A percentile compares a stretch with the other conserved stretches of the same genome.
Evolutionary conservation across 192 early-diverging fungal species (phyloP).

Genomic region (Podila clonocystis): DNA sequence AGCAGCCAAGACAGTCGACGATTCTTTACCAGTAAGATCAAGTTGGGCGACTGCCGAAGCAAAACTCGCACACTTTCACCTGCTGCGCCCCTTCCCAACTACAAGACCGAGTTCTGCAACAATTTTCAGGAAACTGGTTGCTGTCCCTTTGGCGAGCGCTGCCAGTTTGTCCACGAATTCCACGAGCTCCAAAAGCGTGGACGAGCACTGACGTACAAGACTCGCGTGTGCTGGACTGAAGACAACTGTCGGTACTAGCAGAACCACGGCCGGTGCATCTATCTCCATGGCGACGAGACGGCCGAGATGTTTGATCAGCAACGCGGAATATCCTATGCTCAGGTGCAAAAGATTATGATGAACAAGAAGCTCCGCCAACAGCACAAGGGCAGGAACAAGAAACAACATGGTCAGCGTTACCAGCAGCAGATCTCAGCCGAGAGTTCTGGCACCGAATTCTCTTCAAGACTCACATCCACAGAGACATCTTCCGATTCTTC

Average conservation of each 20-base stretch:
- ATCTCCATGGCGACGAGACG: conserved; percentile 26
- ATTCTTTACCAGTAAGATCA: too few species aligned
- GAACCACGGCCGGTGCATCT: conserved; percentile 27
- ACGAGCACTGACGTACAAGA: conserved; percentile 25
- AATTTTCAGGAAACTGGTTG: conserved; percentile 15
- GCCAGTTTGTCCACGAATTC: conserved; percentile 25
- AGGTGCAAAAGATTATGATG: conserved; percentile 17
- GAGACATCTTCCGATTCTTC: too few species aligned
- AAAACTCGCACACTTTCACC: not conserved
- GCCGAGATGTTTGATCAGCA: conserved; percentile 34
- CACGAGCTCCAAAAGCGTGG: conserved; percentile 12
- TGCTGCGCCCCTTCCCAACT: not conserved
- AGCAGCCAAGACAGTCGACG: too few species aligned
- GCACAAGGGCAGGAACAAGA: too few species aligned
- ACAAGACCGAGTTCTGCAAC: conserved; percentile 29
- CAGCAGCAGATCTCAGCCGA: not conserved
- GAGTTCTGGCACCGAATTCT: too few species aligned
- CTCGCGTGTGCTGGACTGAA: conserved; percentile 14
- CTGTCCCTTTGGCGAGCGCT: conserved; percentile 17
- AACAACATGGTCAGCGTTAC: not conserved
- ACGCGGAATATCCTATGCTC: conserved; percentile 13
- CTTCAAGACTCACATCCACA: too few species aligned
- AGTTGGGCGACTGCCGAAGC: not conserved
- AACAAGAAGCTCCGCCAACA: conserved; percentile 12
- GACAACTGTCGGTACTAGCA: conserved; percentile 11